A percentile compares a stretch with the other conserved stretches of the same genome.
These are phyloP conservation scores for Macrophomina phaseolina DNA, from an alignment of 2,329 filamentous ascomycete genomes.

Conservation along the genomic window DNA sequence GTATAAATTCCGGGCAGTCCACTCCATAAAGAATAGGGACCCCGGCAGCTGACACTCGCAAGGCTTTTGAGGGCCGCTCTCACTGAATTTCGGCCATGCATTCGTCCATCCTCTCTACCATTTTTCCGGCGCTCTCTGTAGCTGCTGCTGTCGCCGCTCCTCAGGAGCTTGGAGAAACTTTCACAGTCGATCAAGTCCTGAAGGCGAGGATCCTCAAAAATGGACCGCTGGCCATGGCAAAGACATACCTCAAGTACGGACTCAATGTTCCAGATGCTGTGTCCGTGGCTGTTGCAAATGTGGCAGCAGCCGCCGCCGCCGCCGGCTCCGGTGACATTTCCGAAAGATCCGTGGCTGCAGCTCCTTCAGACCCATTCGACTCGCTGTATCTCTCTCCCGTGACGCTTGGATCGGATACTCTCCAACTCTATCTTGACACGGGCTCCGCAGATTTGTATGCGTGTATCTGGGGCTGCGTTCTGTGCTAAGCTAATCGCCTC, in stretches of 20 bases:
- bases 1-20: neutral
- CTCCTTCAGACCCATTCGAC: constrained; percentile 33
- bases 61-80: too few species aligned
- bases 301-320: constrained; percentile 34
- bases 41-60: too few species aligned
- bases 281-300: constrained; percentile 39
- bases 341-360: constrained; percentile 39
- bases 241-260: constrained; percentile 48
- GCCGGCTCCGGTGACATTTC: constrained; percentile 46
- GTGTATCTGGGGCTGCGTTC: constrained; percentile 50
- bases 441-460: constrained; percentile 71
- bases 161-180: constrained; percentile 28
- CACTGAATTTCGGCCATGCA: neutral
- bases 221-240: constrained; percentile 45
- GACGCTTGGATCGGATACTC: constrained; percentile 65
- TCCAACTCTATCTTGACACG: constrained; percentile 75
- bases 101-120: neutral
- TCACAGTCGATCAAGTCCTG: constrained; percentile 41
- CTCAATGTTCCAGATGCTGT: constrained; percentile 39
- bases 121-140: neutral
- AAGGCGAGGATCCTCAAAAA: constrained; percentile 33
- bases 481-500: neutral
- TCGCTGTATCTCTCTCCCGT: constrained; percentile 58
- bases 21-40: too few species aligned
- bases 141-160: neutral